These are phyloP conservation scores for Rhododendron williamsianum DNA, from an alignment of 148 eudicot genomes.

Conservation along the genomic window DNA sequence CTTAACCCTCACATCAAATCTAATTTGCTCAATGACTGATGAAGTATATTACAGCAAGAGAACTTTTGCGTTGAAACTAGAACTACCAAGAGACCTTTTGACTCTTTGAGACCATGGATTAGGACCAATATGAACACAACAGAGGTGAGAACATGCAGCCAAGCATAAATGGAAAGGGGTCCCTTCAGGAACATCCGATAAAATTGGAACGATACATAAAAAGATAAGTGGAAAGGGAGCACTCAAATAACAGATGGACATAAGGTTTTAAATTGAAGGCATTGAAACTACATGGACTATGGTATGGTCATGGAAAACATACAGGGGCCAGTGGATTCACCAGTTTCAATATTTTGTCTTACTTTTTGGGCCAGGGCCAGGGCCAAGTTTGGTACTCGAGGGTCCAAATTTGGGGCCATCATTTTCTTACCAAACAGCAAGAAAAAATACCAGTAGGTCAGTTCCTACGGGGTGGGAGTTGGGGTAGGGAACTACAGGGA, in stretches of 20 bases:
- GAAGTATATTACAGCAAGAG: background rate
- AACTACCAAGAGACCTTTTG: background rate
- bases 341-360: background rate
- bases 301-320: background rate
- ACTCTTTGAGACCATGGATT: background rate
- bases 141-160: background rate
- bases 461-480: background rate
- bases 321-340: background rate
- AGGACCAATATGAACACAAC: background rate
- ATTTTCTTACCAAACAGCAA: background rate
- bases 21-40: background rate
- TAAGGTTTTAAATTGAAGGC: background rate
- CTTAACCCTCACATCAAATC: background rate
- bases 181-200: too few species aligned
- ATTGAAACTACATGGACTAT: background rate
- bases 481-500: background rate
- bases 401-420: background rate
- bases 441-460: background rate
- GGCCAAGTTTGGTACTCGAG: background rate
- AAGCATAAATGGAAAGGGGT: background rate
- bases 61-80: background rate
- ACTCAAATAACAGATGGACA: background rate
- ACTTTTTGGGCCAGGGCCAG: background rate
- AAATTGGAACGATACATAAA: too few species aligned
- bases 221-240: background rate